These are phyloP conservation scores for Yamadazyma paraphyllophila DNA, from an alignment of 805 yeast genomes.

Conservation along the genomic window DNA sequence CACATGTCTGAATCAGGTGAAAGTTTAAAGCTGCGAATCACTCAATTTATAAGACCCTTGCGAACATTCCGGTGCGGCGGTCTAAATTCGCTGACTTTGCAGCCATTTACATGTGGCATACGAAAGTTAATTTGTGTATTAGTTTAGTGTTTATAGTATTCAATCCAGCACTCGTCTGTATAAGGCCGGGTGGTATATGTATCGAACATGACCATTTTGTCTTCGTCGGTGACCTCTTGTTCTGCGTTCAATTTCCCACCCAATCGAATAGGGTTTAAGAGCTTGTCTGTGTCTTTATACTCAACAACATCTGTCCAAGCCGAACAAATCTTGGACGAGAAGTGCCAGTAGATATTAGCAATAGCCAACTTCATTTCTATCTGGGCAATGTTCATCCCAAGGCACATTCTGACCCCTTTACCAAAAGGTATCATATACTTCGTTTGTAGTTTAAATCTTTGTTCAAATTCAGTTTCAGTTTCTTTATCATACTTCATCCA, in stretches of 20 bases:
- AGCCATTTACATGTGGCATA: conserved; percentile 3
- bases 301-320: conserved; percentile 43
- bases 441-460: conserved; percentile 45
- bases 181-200: conserved; percentile 53
- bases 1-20: conserved; percentile 22
- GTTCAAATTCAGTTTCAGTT: conserved; percentile 25
- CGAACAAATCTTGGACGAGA: conserved; percentile 32
- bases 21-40: conserved; percentile 1
- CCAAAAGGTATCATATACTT: conserved; percentile 67
- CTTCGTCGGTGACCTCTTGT: conserved; percentile 35
- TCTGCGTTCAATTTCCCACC: conserved; percentile 18
- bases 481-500: conserved; percentile 51
- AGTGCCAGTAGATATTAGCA: conserved; percentile 54
- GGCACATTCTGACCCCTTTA: conserved; percentile 70
- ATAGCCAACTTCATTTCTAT: conserved; percentile 62
- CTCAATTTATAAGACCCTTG: conserved; percentile 1
- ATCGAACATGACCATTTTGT: conserved; percentile 56
- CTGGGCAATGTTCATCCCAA: conserved; percentile 67
- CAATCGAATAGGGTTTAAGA: conserved; percentile 18
- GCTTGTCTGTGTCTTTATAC: conserved; percentile 12
- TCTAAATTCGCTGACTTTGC: not conserved
- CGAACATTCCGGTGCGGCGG: not conserved
- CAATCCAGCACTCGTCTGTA: conserved; percentile 53
- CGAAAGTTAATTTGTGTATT: not conserved
- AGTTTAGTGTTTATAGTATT: conserved; percentile 21